These are phyloP conservation scores for Boletus patriciae DNA, from an alignment of 768 basidiomycete genomes.

Conservation along the genomic window DNA sequence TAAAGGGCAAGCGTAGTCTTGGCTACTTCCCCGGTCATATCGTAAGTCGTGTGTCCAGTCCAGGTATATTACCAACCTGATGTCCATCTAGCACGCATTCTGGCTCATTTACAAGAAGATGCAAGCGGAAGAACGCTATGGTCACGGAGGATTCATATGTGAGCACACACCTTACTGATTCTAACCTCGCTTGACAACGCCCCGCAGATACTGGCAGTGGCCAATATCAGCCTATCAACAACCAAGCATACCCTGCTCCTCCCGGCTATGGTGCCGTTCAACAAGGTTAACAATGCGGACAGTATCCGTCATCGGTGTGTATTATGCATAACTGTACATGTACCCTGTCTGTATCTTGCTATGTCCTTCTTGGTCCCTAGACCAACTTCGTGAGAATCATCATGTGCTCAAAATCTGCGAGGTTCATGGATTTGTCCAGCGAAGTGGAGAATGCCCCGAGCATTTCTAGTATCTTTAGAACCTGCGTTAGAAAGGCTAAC, in stretches of 20 bases:
- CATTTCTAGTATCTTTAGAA: conserved; percentile 71
- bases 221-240: conserved; percentile 33
- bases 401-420: conserved; percentile 74
- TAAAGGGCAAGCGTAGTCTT: conserved; percentile 43
- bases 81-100: conserved; percentile 62
- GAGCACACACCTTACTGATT: conserved; percentile 33
- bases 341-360: conserved; percentile 4
- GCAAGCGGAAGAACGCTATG: conserved; percentile 82
- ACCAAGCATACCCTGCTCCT: conserved; percentile 23
- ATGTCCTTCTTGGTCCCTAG: background rate
- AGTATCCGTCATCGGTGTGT: background rate
- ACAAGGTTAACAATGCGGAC: conserved; percentile 7
- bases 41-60: conserved; percentile 31
- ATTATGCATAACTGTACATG: background rate
- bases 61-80: background rate
- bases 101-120: conserved; percentile 92
- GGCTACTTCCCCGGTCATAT: conserved; percentile 73
- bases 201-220: conserved; percentile 39
- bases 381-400: conserved; percentile 56
- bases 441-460: conserved; percentile 71
- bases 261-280: conserved; percentile 38
- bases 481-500: conserved; percentile 1
- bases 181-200: background rate
- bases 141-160: conserved; percentile 75
- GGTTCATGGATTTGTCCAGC: conserved; percentile 63